Conservation (phyloP, 306 rosid genomes). For the Malus sylvestris region DNA sequence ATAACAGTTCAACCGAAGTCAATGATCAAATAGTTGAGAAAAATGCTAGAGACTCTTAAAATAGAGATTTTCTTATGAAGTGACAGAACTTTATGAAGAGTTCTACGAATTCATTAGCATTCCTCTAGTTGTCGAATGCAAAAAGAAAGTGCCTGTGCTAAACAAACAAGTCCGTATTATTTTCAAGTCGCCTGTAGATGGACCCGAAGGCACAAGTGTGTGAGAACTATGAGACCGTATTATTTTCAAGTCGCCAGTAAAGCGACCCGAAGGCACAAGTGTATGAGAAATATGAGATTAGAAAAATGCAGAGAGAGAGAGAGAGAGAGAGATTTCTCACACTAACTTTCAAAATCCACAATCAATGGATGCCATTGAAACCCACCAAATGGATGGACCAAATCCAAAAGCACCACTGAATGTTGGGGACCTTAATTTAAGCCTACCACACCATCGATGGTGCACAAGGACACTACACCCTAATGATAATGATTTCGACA, state of each 20-base stretch:
- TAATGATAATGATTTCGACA: constrained; percentile 8
- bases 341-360: constrained; percentile 2
- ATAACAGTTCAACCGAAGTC: not conserved
- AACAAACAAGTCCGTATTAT: not conserved
- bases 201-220: not conserved
- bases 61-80: too few species aligned
- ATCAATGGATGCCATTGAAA: constrained; percentile 18
- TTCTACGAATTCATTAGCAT: too few species aligned
- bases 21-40: not conserved
- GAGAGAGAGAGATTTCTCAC: not conserved
- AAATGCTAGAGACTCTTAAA: too few species aligned
- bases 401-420: constrained; percentile 1
- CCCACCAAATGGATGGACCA: constrained; percentile 37
- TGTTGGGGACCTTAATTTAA: constrained; percentile 15
- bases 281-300: not conserved
- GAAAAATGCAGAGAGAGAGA: not conserved
- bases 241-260: not conserved
- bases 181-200: not conserved
- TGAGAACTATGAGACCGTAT: not conserved
- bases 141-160: not conserved
- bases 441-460: constrained; percentile 41
- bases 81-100: fast-evolving
- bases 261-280: not conserved
- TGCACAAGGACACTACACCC: not conserved
- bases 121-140: not conserved